A percentile compares a stretch with the other conserved stretches of the same genome.
Conservation (phyloP, 352 stramenopile species). For the Blastocystis sp. region DNA sequence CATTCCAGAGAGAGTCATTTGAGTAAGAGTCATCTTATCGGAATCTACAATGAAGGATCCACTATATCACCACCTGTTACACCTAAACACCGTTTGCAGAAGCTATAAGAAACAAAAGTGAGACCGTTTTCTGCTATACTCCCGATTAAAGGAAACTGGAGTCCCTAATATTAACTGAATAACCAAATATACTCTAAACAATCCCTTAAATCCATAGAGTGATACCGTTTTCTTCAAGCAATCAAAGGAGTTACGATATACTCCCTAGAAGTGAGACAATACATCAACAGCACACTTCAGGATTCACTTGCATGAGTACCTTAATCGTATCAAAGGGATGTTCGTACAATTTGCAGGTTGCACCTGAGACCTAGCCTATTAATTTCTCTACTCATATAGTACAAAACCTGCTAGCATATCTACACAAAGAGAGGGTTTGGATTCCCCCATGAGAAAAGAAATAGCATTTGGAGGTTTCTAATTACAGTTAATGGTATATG, state of each 20-base stretch:
- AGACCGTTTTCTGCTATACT: slow-evolving; percentile 59
- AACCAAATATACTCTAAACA: neutral
- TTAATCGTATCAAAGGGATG: slow-evolving; percentile 69
- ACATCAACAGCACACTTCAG: neutral
- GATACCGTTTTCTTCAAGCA: slow-evolving; percentile 44
- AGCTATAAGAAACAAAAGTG: slow-evolving; percentile 50
- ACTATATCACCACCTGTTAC: neutral
- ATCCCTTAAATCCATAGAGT: neutral
- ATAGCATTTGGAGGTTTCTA: too few relatives aligned
- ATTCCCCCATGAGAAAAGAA: too few relatives aligned
- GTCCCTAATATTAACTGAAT: neutral
- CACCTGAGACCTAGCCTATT: slow-evolving; percentile 39
- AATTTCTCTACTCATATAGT: neutral
- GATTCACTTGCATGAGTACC: slow-evolving; percentile 55
- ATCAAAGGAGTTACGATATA: slow-evolving; percentile 43
- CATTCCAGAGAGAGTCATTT: slow-evolving; percentile 38
- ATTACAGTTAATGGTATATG: too few relatives aligned
- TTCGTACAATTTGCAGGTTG: slow-evolving; percentile 6
- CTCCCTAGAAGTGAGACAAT: neutral
- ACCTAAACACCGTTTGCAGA: slow-evolving; percentile 12
- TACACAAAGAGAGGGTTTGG: neutral
- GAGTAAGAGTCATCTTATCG: slow-evolving; percentile 7
- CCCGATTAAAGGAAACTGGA: slow-evolving; percentile 46
- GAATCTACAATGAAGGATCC: neutral
- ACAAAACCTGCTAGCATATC: slow-evolving; percentile 22